phyloP scores from a whole-genome alignment of 2,329 filamentous ascomycete species.

The Pseudogymnoascus sp. region DNA sequence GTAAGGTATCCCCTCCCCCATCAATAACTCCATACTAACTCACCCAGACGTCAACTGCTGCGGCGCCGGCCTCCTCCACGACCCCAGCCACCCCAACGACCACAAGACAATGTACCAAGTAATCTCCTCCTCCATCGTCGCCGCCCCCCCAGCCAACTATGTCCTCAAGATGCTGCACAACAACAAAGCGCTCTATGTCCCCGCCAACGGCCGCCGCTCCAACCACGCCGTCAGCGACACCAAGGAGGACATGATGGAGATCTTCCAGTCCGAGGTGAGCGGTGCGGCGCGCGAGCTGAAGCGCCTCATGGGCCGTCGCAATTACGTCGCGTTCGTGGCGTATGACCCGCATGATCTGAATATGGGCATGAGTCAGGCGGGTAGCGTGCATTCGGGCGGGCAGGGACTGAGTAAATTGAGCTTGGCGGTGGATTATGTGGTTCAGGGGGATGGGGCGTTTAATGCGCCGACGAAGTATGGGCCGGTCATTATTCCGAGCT shows the following conservation, averaged over 20 bases:
- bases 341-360: conserved; percentile 78
- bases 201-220: conserved; percentile 72
- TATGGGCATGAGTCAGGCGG: conserved; percentile 23
- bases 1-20: conserved; percentile 34
- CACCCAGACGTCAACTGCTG: conserved; percentile 70
- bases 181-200: conserved; percentile 86
- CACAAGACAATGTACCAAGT: conserved; percentile 99
- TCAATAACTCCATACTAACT: not conserved
- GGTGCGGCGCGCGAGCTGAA: conserved; percentile 76
- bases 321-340: conserved; percentile 88
- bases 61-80: conserved; percentile 88
- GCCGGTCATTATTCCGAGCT: conserved; percentile 84
- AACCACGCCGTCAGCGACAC: conserved; percentile 75
- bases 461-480: conserved; percentile 88
- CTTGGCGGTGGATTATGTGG: conserved; percentile 91
- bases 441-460: conserved; percentile 81
- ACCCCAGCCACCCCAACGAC: conserved; percentile 80
- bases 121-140: conserved; percentile 87
- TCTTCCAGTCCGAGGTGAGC: conserved; percentile 89
- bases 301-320: conserved; percentile 85
- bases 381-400: conserved; percentile 29
- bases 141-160: conserved; percentile 74
- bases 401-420: conserved; percentile 55
- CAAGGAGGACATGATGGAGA: conserved; percentile 99
- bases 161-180: conserved; percentile 92